These are phyloP conservation scores for Austroboletus rostrupii DNA, from an alignment of 1,284 basidiomycete species.

Conservation along the genomic window DNA sequence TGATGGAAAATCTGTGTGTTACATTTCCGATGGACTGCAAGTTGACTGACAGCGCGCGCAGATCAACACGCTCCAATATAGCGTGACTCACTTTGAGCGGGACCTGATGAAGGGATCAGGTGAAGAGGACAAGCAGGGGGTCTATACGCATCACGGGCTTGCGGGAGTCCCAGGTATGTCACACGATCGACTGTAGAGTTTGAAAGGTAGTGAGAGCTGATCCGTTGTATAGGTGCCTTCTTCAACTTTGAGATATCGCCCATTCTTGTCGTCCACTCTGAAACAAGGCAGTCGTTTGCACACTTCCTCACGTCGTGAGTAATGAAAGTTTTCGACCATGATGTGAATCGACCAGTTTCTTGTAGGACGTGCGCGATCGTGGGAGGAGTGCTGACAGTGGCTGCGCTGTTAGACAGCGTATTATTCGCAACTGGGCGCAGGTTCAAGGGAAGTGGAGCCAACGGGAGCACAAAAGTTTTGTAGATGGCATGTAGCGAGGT, in stretches of 20 bases:
- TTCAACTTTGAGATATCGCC: conserved; percentile 99
- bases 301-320: conserved; percentile 95
- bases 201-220: not conserved
- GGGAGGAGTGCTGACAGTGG: conserved; percentile 94
- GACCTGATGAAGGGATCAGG: conserved; percentile 64
- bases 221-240: conserved; percentile 58
- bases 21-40: not conserved
- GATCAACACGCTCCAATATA: conserved; percentile 89
- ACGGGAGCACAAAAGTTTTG: conserved; percentile 47
- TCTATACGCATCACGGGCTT: conserved; percentile 78
- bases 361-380: conserved; percentile 93
- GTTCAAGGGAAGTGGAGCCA: conserved; percentile 47
- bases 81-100: conserved; percentile 93
- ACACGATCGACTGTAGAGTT: conserved; percentile 4
- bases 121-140: conserved; percentile 66
- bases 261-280: conserved; percentile 87
- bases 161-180: conserved; percentile 72
- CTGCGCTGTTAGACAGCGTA: conserved; percentile 85
- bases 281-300: conserved; percentile 89
- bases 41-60: conserved; percentile 24
- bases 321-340: not conserved
- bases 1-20: conserved; percentile 64
- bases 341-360: conserved; percentile 1
- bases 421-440: conserved; percentile 74
- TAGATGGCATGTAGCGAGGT: conserved; percentile 26